Conservation (phyloP, 371 early-diverging fungal genomes). For the Actinomortierella wolfii region DNA sequence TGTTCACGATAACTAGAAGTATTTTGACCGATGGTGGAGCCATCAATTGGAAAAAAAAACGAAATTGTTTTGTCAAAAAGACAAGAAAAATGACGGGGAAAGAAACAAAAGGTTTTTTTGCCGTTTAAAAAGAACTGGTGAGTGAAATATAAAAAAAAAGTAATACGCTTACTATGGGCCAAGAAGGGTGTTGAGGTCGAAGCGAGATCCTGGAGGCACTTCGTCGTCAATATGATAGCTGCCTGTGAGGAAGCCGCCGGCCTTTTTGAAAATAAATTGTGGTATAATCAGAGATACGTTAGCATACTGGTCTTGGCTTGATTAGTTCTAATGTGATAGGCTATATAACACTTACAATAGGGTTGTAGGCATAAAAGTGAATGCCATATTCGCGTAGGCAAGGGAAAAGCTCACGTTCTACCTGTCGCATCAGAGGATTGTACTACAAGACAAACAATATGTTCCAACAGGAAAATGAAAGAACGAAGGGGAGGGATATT, state of each 20-base stretch:
- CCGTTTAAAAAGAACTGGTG: too few species aligned
- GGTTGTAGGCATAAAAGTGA: slow-evolving; percentile 61
- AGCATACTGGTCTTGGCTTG: not conserved
- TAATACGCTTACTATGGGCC: slow-evolving; percentile 19
- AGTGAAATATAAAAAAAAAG: not conserved
- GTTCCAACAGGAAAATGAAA: not conserved
- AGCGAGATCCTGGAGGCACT: slow-evolving; percentile 16
- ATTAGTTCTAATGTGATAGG: not conserved
- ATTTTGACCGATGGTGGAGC: not conserved
- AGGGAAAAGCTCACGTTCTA: slow-evolving; percentile 64
- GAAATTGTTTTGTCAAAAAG: not conserved
- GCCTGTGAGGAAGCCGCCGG: slow-evolving; percentile 29
- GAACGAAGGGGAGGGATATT: too few species aligned
- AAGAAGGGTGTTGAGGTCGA: slow-evolving; percentile 24
- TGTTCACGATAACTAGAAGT: slow-evolving; percentile 51
- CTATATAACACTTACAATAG: slow-evolving; percentile 49
- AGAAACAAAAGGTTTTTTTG: too few species aligned
- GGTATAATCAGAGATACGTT: slow-evolving; percentile 1
- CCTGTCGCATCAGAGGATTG: slow-evolving; percentile 62
- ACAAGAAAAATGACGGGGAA: too few species aligned
- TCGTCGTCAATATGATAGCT: slow-evolving; percentile 14
- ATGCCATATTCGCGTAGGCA: slow-evolving; percentile 60
- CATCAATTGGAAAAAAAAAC: not conserved
- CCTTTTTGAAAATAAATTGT: slow-evolving; percentile 4
- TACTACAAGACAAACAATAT: slow-evolving; percentile 34